These are phyloP conservation scores for Leucogyrophana mollusca DNA, from an alignment of 768 basidiomycete genomes.

Conservation along the genomic window DNA sequence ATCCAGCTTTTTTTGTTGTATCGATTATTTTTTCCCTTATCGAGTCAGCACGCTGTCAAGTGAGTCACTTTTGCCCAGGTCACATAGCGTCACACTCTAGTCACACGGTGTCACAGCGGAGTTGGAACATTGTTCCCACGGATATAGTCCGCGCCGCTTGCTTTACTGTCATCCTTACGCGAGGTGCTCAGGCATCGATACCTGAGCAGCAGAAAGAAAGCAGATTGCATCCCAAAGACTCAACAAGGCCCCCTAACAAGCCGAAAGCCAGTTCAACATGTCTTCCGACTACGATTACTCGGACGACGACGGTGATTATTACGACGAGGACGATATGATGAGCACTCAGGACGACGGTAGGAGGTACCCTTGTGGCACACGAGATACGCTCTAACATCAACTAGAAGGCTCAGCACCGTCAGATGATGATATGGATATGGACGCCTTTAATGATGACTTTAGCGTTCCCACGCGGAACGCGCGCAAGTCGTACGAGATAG, in stretches of 20 bases:
- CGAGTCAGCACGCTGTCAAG: no score
- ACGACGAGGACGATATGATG: constrained; percentile 65
- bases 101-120: constrained; percentile 8
- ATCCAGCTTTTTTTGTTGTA: constrained; percentile 19
- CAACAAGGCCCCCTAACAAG: no score
- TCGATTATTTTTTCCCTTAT: constrained; percentile 18
- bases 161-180: no score
- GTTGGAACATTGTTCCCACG: constrained; percentile 7
- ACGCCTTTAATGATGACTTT: constrained; percentile 63
- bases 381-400: constrained; percentile 17
- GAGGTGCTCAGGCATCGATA: no score
- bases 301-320: constrained; percentile 65
- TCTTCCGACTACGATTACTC: constrained; percentile 72
- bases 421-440: constrained; percentile 72
- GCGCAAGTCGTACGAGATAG: constrained; percentile 79
- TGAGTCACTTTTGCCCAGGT: no score
- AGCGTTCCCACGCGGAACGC: constrained; percentile 53
- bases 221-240: no score
- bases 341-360: constrained; percentile 59
- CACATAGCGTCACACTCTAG: background rate
- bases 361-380: constrained; percentile 23
- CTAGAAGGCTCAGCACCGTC: constrained; percentile 38
- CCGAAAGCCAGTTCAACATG: constrained; percentile 25
- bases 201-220: no score
- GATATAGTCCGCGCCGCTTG: constrained; percentile 1